A percentile compares a stretch with the other conserved stretches of the same genome.
Evolutionary conservation across 116 monocot species (phyloP).

Genomic region (Thalassia testudinum): DNA sequence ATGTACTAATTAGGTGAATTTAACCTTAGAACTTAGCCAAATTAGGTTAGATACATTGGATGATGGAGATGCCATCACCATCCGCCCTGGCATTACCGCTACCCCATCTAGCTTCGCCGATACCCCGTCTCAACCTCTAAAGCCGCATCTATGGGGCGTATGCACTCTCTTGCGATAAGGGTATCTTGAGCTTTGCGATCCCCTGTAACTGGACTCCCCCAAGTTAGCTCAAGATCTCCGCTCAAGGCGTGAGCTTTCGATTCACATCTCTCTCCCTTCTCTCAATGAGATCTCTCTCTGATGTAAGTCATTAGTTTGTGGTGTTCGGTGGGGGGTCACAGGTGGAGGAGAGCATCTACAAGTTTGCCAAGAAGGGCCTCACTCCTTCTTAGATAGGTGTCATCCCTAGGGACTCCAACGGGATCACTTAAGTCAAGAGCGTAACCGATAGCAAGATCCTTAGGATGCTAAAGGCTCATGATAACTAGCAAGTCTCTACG

Average conservation of each 20-base stretch:
- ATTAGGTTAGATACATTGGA: no score
- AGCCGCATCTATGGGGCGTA: slow-evolving; percentile 5
- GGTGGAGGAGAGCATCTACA: slow-evolving; percentile 70
- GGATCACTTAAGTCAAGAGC: slow-evolving; percentile 61
- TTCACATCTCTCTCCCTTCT: no score
- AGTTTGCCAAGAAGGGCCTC: slow-evolving; percentile 69
- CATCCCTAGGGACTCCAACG: slow-evolving; percentile 64
- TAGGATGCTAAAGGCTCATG: slow-evolving; percentile 64
- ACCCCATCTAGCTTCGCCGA: no score
- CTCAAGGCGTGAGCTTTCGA: slow-evolving; percentile 22
- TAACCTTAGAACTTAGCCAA: no score
- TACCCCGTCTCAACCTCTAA: no score
- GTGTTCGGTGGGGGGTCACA: no score
- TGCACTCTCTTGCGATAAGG: slow-evolving; percentile 25
- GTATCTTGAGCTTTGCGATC: slow-evolving; percentile 47
- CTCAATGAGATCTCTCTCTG: no score
- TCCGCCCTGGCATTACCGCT: no score
- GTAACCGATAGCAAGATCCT: slow-evolving; percentile 81
- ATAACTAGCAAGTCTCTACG: no score
- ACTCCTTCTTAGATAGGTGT: slow-evolving; percentile 84
- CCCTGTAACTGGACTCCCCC: slow-evolving; percentile 55
- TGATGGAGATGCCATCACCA: no score
- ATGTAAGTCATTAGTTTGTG: no score
- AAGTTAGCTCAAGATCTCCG: slow-evolving; percentile 51
- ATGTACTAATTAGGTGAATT: no score